These are phyloP conservation scores for Baorangia bicolor DNA, from an alignment of 768 basidiomycete species.

Conservation along the genomic window DNA sequence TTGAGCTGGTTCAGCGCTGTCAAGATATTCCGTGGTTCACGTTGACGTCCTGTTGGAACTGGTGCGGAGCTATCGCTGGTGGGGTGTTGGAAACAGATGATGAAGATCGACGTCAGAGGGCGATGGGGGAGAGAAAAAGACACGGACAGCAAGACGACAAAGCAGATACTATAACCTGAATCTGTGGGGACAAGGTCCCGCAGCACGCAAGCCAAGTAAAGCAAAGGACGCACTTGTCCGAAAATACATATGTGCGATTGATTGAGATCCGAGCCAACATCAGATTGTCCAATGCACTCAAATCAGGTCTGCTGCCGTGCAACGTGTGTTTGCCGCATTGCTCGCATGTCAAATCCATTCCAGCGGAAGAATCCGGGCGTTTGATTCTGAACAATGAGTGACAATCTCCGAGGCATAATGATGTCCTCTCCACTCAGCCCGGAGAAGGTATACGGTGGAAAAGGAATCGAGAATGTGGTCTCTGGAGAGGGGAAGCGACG, in stretches of 20 bases:
- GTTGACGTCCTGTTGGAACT: not conserved
- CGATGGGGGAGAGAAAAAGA: not conserved
- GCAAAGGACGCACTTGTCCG: not conserved
- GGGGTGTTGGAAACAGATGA: not conserved
- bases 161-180: not conserved
- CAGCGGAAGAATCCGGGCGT: constrained; percentile 8
- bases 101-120: not conserved
- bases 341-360: not conserved
- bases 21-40: not conserved
- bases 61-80: not conserved
- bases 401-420: not conserved
- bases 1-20: not conserved
- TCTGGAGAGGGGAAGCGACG: not conserved
- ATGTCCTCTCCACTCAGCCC: not conserved
- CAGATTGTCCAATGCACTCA: not conserved
- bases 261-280: constrained; percentile 17
- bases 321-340: constrained; percentile 19
- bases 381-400: not conserved
- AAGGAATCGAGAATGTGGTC: not conserved
- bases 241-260: too few species aligned
- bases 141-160: too few species aligned
- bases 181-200: constrained; percentile 1
- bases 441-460: not conserved
- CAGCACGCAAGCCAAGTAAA: not conserved
- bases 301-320: constrained; percentile 9